These are phyloP conservation scores for Areca catechu DNA, from an alignment of 176 grass and related monocot genomes.

Conservation along the genomic window DNA sequence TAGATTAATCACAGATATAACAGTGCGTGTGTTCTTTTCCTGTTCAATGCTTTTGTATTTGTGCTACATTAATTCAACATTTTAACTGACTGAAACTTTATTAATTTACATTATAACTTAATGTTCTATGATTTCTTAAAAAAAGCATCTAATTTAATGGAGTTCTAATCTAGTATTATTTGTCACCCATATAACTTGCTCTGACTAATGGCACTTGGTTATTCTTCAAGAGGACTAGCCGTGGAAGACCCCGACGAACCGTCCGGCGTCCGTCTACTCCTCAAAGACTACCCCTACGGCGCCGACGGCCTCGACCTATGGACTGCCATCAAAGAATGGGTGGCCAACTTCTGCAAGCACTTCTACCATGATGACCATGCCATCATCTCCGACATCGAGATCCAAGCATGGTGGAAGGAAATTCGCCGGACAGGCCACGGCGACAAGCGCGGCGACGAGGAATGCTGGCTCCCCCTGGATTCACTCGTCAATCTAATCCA, in stretches of 20 bases:
- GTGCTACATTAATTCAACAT: no score
- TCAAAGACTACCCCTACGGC: constrained; percentile 83
- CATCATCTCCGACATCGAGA: constrained; percentile 41
- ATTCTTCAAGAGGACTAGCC: constrained; percentile 53
- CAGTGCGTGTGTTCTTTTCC: no score
- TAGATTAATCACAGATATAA: no score
- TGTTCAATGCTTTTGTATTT: no score
- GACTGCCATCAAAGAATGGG: constrained; percentile 66
- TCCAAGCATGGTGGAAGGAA: constrained; percentile 79
- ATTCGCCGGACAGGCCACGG: constrained; percentile 65
- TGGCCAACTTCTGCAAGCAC: constrained; percentile 53
- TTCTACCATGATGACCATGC: constrained; percentile 44
- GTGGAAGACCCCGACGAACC: constrained; percentile 16
- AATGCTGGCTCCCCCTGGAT: constrained; percentile 69
- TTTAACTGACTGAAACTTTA: no score
- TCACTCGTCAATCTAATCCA: constrained; percentile 32
- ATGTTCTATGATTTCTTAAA: no score
- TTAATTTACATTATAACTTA: no score
- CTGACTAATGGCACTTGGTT: no score
- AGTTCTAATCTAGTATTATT: no score
- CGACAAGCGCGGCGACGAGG: constrained; percentile 40
- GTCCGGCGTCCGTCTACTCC: constrained; percentile 34
- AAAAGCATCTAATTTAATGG: no score
- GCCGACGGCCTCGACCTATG: constrained; percentile 80
- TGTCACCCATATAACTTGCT: no score